Conservation (phyloP, 1,139 yeast genomes). For the Lodderomyces elongisporus region DNA sequence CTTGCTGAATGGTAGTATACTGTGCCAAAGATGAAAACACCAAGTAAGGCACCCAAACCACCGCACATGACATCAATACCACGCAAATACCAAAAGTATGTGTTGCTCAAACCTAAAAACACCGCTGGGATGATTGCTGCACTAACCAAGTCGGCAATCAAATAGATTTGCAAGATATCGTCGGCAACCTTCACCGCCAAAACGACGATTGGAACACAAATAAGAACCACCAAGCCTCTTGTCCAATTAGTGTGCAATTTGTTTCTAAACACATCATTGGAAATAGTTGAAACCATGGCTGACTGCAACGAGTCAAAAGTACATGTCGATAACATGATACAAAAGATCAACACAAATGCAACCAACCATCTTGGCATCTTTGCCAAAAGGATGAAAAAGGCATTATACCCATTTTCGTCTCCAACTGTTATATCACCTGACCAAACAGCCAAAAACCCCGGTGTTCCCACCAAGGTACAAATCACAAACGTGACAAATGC, state of each 20-base stretch:
- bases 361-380: slow-evolving; percentile 85
- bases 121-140: slow-evolving; percentile 84
- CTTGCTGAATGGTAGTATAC: slow-evolving; percentile 66
- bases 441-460: slow-evolving; percentile 92
- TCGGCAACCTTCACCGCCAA: slow-evolving; percentile 79
- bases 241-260: slow-evolving; percentile 61
- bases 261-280: slow-evolving; percentile 86
- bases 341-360: slow-evolving; percentile 76
- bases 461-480: slow-evolving; percentile 68
- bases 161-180: slow-evolving; percentile 76
- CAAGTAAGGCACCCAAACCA: slow-evolving; percentile 75
- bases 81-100: slow-evolving; percentile 59
- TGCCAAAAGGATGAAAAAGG: slow-evolving; percentile 64
- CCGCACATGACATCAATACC: slow-evolving; percentile 82
- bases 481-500: slow-evolving; percentile 59
- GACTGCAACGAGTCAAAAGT: slow-evolving; percentile 87
- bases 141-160: slow-evolving; percentile 86
- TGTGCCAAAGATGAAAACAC: slow-evolving; percentile 79
- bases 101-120: slow-evolving; percentile 68
- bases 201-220: slow-evolving; percentile 80
- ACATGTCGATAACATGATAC: slow-evolving; percentile 73
- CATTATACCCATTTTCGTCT: slow-evolving; percentile 56
- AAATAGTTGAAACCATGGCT: slow-evolving; percentile 82
- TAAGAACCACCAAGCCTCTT: slow-evolving; percentile 65
- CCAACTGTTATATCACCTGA: slow-evolving; percentile 63